These are phyloP conservation scores for Pseudodiploospora longispora DNA, from an alignment of 2,329 filamentous ascomycete species.

Conservation along the genomic window DNA sequence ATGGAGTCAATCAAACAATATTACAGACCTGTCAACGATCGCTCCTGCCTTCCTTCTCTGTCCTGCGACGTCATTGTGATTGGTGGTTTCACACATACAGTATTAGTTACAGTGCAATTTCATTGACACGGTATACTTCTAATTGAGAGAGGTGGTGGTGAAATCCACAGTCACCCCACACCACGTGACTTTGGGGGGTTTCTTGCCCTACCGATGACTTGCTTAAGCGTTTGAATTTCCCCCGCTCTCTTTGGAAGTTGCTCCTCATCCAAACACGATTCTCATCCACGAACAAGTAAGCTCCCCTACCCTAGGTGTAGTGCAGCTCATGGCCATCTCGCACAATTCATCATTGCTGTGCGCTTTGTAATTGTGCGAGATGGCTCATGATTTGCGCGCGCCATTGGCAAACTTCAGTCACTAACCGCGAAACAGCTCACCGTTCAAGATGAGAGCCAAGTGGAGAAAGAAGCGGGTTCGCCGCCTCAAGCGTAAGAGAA, in stretches of 20 bases:
- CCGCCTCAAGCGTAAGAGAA: conserved; percentile 99
- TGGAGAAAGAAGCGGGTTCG: conserved; percentile 99
- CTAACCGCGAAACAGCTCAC: conserved; percentile 16
- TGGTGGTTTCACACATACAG: not conserved
- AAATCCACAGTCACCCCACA: not conserved
- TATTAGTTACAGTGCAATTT: not conserved
- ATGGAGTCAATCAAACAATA: too few relatives aligned
- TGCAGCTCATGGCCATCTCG: not conserved
- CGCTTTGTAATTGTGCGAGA: not conserved
- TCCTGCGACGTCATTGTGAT: not conserved
- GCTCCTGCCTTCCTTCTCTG: conserved; percentile 2
- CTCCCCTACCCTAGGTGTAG: not conserved
- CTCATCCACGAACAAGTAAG: conserved; percentile 38
- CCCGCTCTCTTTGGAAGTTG: conserved; percentile 19
- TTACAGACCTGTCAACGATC: not conserved
- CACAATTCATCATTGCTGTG: conserved; percentile 1
- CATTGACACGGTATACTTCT: not conserved
- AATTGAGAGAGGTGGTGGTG: not conserved
- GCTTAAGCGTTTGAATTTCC: conserved; percentile 22
- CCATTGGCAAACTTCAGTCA: not conserved
- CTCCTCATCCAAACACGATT: conserved; percentile 37
- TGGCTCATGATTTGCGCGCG: not conserved
- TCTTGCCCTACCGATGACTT: conserved; percentile 27
- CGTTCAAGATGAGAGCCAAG: conserved; percentile 80
- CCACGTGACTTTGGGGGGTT: conserved; percentile 29